Conservation (phyloP, 2,329 filamentous ascomycete genomes). For the Ophiostoma pallidulum region DNA sequence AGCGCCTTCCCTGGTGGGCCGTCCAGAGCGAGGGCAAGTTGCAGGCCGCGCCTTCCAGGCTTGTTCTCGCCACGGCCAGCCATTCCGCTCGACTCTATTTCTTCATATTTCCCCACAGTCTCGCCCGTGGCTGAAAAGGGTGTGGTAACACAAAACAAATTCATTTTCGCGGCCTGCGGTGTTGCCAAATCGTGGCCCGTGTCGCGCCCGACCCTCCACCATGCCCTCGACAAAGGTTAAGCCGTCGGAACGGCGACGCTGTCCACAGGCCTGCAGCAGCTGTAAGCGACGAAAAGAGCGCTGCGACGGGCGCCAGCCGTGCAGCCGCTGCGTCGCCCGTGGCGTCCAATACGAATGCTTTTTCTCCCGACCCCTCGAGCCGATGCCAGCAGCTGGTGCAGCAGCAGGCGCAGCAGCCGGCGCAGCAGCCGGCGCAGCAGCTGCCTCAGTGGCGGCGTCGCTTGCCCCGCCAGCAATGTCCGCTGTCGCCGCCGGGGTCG, state of each 20-base stretch:
- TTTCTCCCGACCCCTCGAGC: slow-evolving; percentile 13
- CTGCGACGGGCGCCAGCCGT: slow-evolving; percentile 22
- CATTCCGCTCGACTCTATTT: not conserved
- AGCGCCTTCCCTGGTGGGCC: not conserved
- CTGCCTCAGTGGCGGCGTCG: too few species aligned
- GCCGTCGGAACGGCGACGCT: slow-evolving; percentile 20
- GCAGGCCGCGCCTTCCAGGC: not conserved
- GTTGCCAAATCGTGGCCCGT: slow-evolving; percentile 1
- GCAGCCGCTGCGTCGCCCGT: slow-evolving; percentile 20
- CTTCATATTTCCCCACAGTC: not conserved
- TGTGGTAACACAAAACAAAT: slow-evolving; percentile 1
- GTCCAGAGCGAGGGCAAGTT: too few species aligned
- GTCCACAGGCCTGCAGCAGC: slow-evolving; percentile 20
- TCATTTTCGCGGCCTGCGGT: not conserved
- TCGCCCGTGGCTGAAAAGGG: not conserved
- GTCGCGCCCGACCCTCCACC: slow-evolving; percentile 1
- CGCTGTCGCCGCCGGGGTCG: too few species aligned
- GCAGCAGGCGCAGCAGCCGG: too few species aligned
- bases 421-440: too few species aligned
- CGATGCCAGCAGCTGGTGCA: not conserved
- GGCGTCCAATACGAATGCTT: slow-evolving; percentile 18
- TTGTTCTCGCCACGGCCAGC: not conserved
- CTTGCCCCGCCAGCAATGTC: too few species aligned
- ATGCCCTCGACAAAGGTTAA: slow-evolving; percentile 20
- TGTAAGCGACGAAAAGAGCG: slow-evolving; percentile 25